Evolutionary conservation across 2,329 filamentous ascomycete genomes (phyloP), one percentile per base, ranked within the genome.

Genomic region (Fusarium sp.): DNA sequence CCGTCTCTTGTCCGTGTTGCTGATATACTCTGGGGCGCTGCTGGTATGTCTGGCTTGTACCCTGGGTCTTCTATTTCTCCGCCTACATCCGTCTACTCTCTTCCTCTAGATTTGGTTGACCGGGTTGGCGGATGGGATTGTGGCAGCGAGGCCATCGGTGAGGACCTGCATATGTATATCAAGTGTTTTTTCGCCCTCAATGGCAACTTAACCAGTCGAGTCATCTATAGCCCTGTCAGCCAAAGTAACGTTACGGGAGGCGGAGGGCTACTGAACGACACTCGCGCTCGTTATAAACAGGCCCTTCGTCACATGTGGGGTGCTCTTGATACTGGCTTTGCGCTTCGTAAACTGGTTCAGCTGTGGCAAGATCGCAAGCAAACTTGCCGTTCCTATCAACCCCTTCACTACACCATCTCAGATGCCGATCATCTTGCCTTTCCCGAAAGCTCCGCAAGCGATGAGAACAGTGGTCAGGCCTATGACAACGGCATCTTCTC

Each of bases 241-340:
- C 92, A 93, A 80, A 93, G 88, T 82, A 93, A 94, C 76, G 90
- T 93, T 57, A 90, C 89, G 55, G 90, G 89, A 48, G 88, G 89
- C 41, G 86, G 87, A 15, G 84, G 81, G 45, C 87, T 89, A 67
- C 80, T 87, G 54, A 84, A 86, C 47, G 91, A 92, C 70, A 85
- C 92, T 75, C 80, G 84, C 42, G 92, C 92, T 28, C 90, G 92
- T 28, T 94, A 93, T 80, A 91, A 90, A 80, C 92, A 94, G 82
- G 92, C 91, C 51, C 82, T 93, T 61, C 88, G 92, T 70, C 92
- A 94, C 82, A 94, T 94, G 92, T 94, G 92, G 92, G 92, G 92
- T 75, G 88, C 90, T 66, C 83, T 93, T 26, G 92, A 94, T 78
- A 90, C 89, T 22, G 92, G 92, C 5, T 93, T 88, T 75, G 88